Evolutionary conservation across 164 flowering plant species (phyloP), one percentile per base, ranked within the genome.

Genomic region (Echeveria elegans): DNA sequence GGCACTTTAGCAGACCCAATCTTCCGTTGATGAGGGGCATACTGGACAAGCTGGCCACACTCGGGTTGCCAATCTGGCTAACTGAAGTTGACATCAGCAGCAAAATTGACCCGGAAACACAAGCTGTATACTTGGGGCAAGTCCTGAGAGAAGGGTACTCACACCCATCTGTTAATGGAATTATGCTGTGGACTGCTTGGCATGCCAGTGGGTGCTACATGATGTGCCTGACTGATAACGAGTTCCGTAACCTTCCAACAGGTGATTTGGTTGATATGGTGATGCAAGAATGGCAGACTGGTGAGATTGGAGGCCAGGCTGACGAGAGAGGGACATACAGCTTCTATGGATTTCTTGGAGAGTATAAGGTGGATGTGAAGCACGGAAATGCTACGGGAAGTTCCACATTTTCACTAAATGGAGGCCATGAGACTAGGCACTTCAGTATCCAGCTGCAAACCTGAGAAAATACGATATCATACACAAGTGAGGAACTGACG

Each of bases 61-160:
- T 94, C 5, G 78, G 77, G 15, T 87, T 89, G 56, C 97, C 99
- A 5, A 89, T 94, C 65, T 94, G 97, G 99, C 81, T 94, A 34
- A 94, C 99, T 0, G 99, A 91, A 71, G 80, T 94, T 32, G 99
- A 94, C 69, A 87, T 94, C 30, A 85, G 86, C 79, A 77, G 74
- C 0, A 80, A 66, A 4, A 31, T 89, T 32, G 87, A 77, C 68
- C 65, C 76, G 34, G 70, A 82, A 66, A 79, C 77, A 7, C 97
- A 94, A 93, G 96, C 92, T n/a, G 48, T 70, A 5, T 87, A 91
- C 68, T 73, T 91, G 12, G 99, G 91, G 65, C 73, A 81, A 68
- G 99, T 89, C 5, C 61, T 94, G 63, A 81, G 93, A 68, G 99
- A 94, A 82, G 96, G 96, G 18, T 89, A 86, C 64, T 91, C 99